Conservation (phyloP, 345 rosid genomes). For the Pelargonium nanum region DNA sequence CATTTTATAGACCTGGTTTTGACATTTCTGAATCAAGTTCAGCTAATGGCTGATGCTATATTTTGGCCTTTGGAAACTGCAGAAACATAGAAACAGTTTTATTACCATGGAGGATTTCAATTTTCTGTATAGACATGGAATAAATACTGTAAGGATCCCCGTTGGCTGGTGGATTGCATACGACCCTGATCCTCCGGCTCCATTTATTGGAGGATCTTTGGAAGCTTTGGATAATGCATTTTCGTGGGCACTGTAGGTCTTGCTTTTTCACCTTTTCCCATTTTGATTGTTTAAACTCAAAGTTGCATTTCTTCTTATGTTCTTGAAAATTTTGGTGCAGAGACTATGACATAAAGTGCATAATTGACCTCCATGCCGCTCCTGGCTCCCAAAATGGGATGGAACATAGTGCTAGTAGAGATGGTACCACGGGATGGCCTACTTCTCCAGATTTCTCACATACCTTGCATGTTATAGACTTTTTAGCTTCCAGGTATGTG, state of each 20-base stretch:
- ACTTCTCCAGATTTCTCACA: conserved; percentile 40
- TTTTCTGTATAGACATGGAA: conserved; percentile 47
- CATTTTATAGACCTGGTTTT: not conserved
- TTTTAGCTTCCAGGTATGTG: conserved; percentile 54
- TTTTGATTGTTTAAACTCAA: not conserved
- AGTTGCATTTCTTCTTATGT: conserved; percentile 7
- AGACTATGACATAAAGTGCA: conserved; percentile 51
- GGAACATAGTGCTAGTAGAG: conserved; percentile 74
- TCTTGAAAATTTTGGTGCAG: conserved; percentile 28
- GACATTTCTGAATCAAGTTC: not conserved
- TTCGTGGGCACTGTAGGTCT: conserved; percentile 61
- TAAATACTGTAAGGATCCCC: conserved; percentile 65
- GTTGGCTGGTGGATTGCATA: conserved; percentile 81
- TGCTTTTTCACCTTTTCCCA: conserved; percentile 10
- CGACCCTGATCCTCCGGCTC: conserved; percentile 65
- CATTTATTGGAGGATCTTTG: conserved; percentile 51
- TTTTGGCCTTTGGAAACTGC: conserved; percentile 15
- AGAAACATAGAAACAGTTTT: conserved; percentile 53
- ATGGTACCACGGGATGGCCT: conserved; percentile 53
- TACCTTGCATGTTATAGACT: conserved; percentile 52
- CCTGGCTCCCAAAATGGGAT: conserved; percentile 78
- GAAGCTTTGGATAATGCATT: conserved; percentile 66
- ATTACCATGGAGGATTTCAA: conserved; percentile 49
- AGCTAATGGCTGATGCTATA: not conserved
- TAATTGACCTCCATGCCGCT: conserved; percentile 77